These are phyloP conservation scores for Martiniozyma asiatica DNA, from an alignment of 1,139 yeast species.

Conservation along the genomic window DNA sequence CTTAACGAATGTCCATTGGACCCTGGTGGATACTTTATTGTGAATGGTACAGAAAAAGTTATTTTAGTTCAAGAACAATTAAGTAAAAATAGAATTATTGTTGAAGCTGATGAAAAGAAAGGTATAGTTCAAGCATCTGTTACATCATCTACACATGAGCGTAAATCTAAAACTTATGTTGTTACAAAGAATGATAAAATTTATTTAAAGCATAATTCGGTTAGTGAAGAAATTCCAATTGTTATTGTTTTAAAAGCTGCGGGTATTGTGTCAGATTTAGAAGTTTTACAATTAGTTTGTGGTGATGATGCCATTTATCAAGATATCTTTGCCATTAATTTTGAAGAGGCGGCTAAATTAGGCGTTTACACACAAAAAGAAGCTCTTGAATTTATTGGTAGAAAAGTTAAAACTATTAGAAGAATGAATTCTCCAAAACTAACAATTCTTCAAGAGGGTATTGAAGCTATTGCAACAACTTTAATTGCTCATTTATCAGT, in stretches of 20 bases:
- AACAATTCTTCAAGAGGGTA: slow-evolving; percentile 80
- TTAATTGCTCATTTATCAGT: slow-evolving; percentile 92
- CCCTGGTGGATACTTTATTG: slow-evolving; percentile 97
- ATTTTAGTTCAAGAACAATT: slow-evolving; percentile 94
- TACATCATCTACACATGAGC: slow-evolving; percentile 93
- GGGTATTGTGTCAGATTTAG: slow-evolving; percentile 86
- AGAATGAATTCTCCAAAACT: slow-evolving; percentile 76
- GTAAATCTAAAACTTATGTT: slow-evolving; percentile 94
- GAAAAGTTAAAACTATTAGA: slow-evolving; percentile 84
- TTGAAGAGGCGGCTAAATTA: slow-evolving; percentile 84
- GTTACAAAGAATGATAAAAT: slow-evolving; percentile 84
- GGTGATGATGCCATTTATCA: slow-evolving; percentile 83
- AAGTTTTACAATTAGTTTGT: slow-evolving; percentile 86
- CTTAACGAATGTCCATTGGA: slow-evolving; percentile 93
- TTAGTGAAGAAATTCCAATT: slow-evolving; percentile 90
- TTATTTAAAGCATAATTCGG: slow-evolving; percentile 76
- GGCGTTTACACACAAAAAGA: slow-evolving; percentile 89
- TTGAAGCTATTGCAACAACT: slow-evolving; percentile 94
- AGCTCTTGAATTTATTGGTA: slow-evolving; percentile 83
- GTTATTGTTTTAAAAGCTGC: slow-evolving; percentile 91
- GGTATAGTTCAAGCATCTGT: slow-evolving; percentile 94
- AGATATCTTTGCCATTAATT: slow-evolving; percentile 81
- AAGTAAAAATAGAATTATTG: slow-evolving; percentile 93
- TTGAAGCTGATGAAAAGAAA: slow-evolving; percentile 92
- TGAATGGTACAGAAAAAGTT: slow-evolving; percentile 93